Evolutionary conservation across 495 filamentous ascomycete genomes (phyloP), one percentile per base, ranked within the genome.

Genomic region (Talaromyces thailandensis): DNA sequence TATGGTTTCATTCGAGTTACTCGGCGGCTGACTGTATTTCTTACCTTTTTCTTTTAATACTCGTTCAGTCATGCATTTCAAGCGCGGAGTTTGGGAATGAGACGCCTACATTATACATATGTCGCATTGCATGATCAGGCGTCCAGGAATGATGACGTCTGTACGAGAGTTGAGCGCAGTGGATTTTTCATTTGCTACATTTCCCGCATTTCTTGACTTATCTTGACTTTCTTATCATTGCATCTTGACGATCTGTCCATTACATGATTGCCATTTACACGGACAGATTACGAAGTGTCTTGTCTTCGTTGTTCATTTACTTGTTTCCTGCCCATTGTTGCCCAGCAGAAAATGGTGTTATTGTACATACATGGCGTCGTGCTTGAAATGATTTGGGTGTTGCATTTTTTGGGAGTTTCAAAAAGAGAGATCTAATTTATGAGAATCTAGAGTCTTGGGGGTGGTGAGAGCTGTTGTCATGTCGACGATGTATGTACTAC

Each of bases 141-240:
- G 59, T 35, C 23, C 40, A 61, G 43, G 24, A 31, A 45, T 61
- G 23, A 51, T 61, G 59, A 51, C 40, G 40, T 52, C 29, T 48
- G 43, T 50, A 51, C 18, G 40, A 61, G 37, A 60, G 43, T 48
- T 61, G 24, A 51, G 43, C 59, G 43, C 43, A 28, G 43, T 51
- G 37, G n/a, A n/a, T n/a, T n/a, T n/a, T n/a, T n/a, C 43, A 52
- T 61, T 29, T 61, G 32, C 45, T 26, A n/a, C 28, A 18, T 6
- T n/a, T 40, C 9, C 40, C 56, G n/a, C 57, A 45, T 59, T 24
- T 28, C 58, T 64, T 61, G 58, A 62, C 64, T 58, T 61, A 63
- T 63, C 56, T 61, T 63, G 61, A 43, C 45, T 45, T 52, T 21
- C 18, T 48, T 40, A 63, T 32, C n/a, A 55, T 58, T 63, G 62